Evolutionary conservation across 1,284 basidiomycete genomes (phyloP).

Genomic region (Pyrrhoderma lamaoense): DNA sequence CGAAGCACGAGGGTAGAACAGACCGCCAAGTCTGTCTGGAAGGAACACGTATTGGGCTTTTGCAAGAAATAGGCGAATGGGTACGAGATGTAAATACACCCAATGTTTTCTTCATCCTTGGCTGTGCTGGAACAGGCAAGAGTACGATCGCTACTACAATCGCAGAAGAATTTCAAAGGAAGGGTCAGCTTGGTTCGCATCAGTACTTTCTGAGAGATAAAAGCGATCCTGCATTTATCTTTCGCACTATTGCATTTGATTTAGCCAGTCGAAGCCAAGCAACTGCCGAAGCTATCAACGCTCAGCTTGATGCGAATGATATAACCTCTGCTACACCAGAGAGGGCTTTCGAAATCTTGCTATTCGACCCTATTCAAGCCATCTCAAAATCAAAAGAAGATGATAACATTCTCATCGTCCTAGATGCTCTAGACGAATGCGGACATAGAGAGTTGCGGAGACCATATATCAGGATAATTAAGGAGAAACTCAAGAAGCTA

Average conservation of each 20-base stretch:
- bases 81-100: no score
- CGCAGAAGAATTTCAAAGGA: not conserved
- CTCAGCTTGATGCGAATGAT: no score
- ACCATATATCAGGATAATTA: not conserved
- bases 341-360: no score
- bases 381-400: not conserved
- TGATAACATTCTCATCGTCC: conserved; percentile 4
- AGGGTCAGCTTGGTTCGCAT: not conserved
- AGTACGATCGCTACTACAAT: conserved; percentile 8
- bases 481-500: not conserved
- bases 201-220: not conserved
- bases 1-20: no score
- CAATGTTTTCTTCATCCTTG: not conserved
- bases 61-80: no score
- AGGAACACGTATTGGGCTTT: no score
- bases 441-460: not conserved
- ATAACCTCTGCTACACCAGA: no score
- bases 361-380: not conserved
- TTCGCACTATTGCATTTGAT: not conserved
- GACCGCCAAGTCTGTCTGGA: no score
- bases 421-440: conserved; percentile 17
- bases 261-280: not conserved
- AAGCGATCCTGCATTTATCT: not conserved
- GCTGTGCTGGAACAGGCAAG: conserved; percentile 14
- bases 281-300: not conserved